phyloP scores from a whole-genome alignment of 306 rosid genomes.

The Cicer cuneatum region DNA sequence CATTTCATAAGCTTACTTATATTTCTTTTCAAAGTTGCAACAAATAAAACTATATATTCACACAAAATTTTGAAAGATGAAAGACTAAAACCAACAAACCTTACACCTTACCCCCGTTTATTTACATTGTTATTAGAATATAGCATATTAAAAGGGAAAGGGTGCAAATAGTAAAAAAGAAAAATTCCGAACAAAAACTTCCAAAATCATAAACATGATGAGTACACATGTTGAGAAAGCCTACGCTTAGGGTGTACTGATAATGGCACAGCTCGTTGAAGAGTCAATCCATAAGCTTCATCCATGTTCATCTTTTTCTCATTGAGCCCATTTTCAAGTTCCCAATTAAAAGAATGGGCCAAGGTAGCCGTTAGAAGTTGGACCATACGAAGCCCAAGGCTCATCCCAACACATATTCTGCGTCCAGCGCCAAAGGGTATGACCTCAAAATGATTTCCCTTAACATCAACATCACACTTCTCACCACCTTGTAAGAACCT shows the following conservation, averaged over 20 bases:
- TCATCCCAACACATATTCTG: conserved; percentile 80
- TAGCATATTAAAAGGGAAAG: background rate
- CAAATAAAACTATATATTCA: background rate
- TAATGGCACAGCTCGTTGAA: conserved; percentile 68
- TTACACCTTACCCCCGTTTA: background rate
- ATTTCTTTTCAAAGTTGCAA: no score
- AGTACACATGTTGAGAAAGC: conserved; percentile 47
- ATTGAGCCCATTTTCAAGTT: conserved; percentile 52
- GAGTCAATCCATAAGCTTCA: conserved; percentile 73
- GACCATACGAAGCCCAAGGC: conserved; percentile 75
- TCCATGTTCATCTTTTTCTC: conserved; percentile 70
- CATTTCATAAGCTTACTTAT: no score
- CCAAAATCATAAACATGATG: background rate
- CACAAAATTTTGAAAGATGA: background rate
- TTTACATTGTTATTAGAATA: background rate
- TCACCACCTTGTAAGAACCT: conserved; percentile 72
- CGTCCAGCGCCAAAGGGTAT: conserved; percentile 92
- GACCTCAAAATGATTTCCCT: conserved; percentile 76
- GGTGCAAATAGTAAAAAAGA: background rate
- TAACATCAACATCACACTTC: conserved; percentile 62
- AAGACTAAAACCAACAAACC: background rate
- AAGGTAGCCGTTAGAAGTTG: conserved; percentile 66
- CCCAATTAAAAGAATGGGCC: conserved; percentile 72
- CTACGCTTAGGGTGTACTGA: conserved; percentile 61
- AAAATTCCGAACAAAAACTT: background rate